phyloP scores from a whole-genome alignment of 2,329 filamentous ascomycete genomes.

The Fusarium nanum region DNA sequence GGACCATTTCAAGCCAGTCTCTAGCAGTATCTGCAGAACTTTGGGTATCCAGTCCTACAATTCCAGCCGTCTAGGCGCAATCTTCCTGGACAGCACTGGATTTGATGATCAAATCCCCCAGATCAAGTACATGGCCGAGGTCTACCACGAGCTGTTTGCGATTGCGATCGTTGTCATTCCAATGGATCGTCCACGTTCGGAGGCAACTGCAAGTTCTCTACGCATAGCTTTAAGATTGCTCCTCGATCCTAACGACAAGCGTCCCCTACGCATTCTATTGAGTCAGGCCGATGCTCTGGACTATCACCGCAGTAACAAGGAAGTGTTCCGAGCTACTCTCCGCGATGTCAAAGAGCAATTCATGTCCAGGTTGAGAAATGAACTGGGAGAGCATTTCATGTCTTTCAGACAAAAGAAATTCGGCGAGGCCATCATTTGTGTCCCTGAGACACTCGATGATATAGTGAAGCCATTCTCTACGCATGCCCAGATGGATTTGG shows the following conservation, averaged over 20 bases:
- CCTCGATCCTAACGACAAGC: not conserved
- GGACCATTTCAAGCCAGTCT: constrained; percentile 5
- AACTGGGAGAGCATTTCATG: not conserved
- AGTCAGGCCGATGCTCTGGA: not conserved
- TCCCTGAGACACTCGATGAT: constrained; percentile 3
- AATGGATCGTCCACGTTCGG: not conserved
- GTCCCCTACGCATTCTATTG: not conserved
- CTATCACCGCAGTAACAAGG: not conserved
- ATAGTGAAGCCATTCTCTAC: constrained; percentile 9
- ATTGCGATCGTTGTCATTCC: constrained; percentile 1
- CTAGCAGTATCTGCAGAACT: constrained; percentile 1
- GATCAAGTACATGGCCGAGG: constrained; percentile 10
- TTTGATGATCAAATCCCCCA: constrained; percentile 6
- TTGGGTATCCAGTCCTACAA: constrained; percentile 4
- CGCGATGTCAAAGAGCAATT: constrained; percentile 1
- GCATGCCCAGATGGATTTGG: constrained; percentile 4
- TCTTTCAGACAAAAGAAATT: not conserved
- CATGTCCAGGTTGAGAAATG: not conserved
- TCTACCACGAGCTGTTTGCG: constrained; percentile 8
- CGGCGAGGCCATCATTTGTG: not conserved
- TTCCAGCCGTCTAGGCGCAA: not conserved
- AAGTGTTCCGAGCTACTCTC: not conserved
- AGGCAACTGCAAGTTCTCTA: not conserved
- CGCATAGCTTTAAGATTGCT: not conserved
- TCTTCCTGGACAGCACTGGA: not conserved